phyloP scores from a whole-genome alignment of 2,329 filamentous ascomycete species.

The Botrytis tulipae region DNA sequence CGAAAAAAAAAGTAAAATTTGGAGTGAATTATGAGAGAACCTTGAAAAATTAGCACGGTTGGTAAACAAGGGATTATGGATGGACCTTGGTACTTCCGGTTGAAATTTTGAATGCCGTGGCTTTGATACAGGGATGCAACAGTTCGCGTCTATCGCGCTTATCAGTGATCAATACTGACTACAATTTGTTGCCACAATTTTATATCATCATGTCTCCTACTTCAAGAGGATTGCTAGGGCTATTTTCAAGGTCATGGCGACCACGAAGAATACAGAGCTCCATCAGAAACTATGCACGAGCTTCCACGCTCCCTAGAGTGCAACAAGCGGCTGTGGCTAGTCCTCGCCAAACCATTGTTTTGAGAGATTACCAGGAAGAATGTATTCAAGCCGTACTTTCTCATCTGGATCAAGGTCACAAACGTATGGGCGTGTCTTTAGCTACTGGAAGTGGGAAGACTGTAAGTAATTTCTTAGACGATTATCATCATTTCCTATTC shows the following conservation, averaged over 20 bases:
- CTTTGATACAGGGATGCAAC: neutral
- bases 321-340: conserved; percentile 4
- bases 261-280: neutral
- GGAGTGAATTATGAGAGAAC: neutral
- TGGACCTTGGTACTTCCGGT: neutral
- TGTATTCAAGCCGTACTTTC: conserved; percentile 79
- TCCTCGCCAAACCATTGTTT: conserved; percentile 46
- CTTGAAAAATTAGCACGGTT: neutral
- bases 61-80: neutral
- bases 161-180: neutral
- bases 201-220: conserved; percentile 34
- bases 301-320: conserved; percentile 10
- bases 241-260: conserved; percentile 4
- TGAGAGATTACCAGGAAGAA: conserved; percentile 87
- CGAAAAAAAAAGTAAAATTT: neutral
- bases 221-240: conserved; percentile 32
- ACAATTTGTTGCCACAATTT: neutral
- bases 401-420: conserved; percentile 68
- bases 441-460: conserved; percentile 91
- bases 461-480: conserved; percentile 45
- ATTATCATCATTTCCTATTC: neutral
- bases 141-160: conserved; percentile 13
- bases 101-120: neutral
- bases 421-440: conserved; percentile 77
- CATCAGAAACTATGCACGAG: conserved; percentile 24